phyloP scores from a whole-genome alignment of 1,284 basidiomycete species.

The Flammula alnicola region DNA sequence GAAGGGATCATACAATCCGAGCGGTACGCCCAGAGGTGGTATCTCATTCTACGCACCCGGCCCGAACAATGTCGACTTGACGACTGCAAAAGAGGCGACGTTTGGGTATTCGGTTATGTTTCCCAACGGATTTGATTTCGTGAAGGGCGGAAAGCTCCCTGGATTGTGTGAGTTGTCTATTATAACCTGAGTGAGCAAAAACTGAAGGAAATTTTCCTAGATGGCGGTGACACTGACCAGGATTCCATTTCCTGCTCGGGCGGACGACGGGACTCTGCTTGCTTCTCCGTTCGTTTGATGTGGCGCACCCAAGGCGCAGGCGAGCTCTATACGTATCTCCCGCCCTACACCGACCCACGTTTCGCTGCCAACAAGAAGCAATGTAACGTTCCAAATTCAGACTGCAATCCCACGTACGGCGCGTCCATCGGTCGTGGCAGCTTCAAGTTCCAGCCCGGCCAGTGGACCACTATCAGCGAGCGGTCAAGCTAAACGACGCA shows the following conservation, averaged over 20 bases:
- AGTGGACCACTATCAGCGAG: conserved; percentile 68
- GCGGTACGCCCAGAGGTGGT: conserved; percentile 54
- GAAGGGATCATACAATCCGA: conserved; percentile 58
- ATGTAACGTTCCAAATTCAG: conserved; percentile 57
- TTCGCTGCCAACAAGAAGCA: conserved; percentile 57
- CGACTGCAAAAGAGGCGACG: conserved; percentile 55
- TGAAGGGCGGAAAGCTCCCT: conserved; percentile 57
- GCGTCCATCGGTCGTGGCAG: conserved; percentile 71
- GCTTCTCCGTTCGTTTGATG: conserved; percentile 64
- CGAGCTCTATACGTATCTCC: conserved; percentile 66
- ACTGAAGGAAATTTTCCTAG: conserved; percentile 29
- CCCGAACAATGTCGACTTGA: conserved; percentile 46
- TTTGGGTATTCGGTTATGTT: conserved; percentile 67
- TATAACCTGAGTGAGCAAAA: neutral
- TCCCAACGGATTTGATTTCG: conserved; percentile 53
- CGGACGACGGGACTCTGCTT: conserved; percentile 47
- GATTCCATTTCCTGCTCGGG: conserved; percentile 53
- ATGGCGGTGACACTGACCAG: conserved; percentile 52
- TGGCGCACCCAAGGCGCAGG: conserved; percentile 54
- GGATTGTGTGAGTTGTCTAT: conserved; percentile 59
- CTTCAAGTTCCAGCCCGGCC: conserved; percentile 63
- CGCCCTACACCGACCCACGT: conserved; percentile 40
- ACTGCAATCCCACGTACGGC: conserved; percentile 69
- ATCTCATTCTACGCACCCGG: conserved; percentile 65
- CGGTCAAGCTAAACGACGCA: conserved; percentile 63